phyloP scores from a whole-genome alignment of 768 basidiomycete genomes.

The Russula lepida region DNA sequence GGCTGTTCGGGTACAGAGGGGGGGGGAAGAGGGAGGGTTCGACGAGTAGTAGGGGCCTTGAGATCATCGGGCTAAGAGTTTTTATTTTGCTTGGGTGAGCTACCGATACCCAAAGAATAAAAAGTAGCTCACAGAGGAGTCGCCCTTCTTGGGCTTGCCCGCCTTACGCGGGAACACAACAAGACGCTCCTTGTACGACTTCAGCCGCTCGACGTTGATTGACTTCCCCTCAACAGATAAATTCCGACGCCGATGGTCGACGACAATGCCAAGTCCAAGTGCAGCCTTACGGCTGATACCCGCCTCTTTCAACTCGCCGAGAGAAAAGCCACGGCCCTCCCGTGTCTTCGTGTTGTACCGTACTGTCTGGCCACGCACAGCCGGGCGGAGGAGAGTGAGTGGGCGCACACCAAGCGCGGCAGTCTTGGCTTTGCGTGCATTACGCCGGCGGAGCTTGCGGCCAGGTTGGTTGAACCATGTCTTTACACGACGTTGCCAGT shows the following conservation, averaged over 20 bases:
- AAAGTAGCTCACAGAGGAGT: conserved; percentile 63
- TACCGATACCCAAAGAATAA: not conserved
- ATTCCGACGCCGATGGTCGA: conserved; percentile 96
- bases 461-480: conserved; percentile 99
- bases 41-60: conserved; percentile 65
- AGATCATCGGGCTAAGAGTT: conserved; percentile 70
- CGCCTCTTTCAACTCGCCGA: conserved; percentile 90
- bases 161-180: conserved; percentile 97
- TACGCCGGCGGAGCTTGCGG: conserved; percentile 91
- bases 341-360: conserved; percentile 98
- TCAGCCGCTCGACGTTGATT: conserved; percentile 88
- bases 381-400: conserved; percentile 85
- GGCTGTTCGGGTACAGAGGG: conserved; percentile 69
- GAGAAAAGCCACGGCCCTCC: conserved; percentile 94
- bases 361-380: conserved; percentile 91
- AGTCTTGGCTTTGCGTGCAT: conserved; percentile 86
- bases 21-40: conserved; percentile 56
- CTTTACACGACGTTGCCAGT: conserved; percentile 94
- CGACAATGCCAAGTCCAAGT: conserved; percentile 83
- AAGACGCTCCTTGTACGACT: conserved; percentile 86
- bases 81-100: conserved; percentile 6
- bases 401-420: conserved; percentile 88
- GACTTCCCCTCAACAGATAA: conserved; percentile 94
- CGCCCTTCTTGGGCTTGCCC: conserved; percentile 92
- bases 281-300: conserved; percentile 93